Evolutionary conservation across 2,329 filamentous ascomycete genomes (phyloP), one percentile per base, ranked within the genome.

Genomic region (Aspergillus quadricinctus): DNA sequence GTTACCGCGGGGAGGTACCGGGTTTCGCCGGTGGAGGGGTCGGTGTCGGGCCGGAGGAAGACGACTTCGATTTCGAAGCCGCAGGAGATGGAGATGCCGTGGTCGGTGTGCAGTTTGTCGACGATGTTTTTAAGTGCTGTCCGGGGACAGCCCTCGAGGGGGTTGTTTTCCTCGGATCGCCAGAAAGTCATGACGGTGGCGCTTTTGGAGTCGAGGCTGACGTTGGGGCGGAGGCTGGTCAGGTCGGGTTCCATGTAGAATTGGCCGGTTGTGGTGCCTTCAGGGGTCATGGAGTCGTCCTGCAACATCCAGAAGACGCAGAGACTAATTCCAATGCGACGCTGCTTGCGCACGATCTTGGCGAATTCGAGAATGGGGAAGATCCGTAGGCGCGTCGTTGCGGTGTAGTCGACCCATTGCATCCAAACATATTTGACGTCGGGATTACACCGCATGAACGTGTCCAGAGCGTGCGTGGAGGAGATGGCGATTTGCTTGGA

Each of bases 41-140:
- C 64, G 7, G 66, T 63, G 35, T 72, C 65, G 21, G 80, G 79
- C 43, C 80, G 79, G 61, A 93, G 77, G 61, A 95, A 86, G 1
- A 89, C 80, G 9, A 94, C 83, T 71, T 95, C 90, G 43, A 95
- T 84, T 71, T 96, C 91, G 62, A 94, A 95, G 0, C 90, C 91
- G 17, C 91, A 72, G 0, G 87, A 77, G 49, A 92, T 84, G 3
- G 78, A 72, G 2, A 90, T 76, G 1, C 79, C 77, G 40, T 79
- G 72, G 5, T 83, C 76, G 1, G 72, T 64, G 10, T 79, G 74
- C 0, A 88, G 81, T 5, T 75, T 72, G 0, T 80, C 75, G 1
- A 87, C 67, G 0, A 85, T 77, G 3, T 72, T 77, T 53, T 83
- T 75, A 53, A 95, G 76, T 55, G 87, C 69, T 45, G 84, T 77